phyloP scores from a whole-genome alignment of 1,284 basidiomycete species.

The Neotropicomus parvogracilis region DNA sequence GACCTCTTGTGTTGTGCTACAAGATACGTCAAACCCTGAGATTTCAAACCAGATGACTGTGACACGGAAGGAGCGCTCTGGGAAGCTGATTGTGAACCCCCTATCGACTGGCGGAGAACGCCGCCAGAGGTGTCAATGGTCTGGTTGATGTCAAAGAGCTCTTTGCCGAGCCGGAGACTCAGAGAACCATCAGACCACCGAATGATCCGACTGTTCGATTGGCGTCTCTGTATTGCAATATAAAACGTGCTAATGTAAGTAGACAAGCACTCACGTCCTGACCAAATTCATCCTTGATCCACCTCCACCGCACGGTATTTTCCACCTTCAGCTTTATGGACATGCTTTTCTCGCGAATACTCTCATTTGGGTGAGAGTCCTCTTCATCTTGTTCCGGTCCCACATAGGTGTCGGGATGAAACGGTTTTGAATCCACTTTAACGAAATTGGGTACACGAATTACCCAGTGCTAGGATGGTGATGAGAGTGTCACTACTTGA shows the following conservation, averaged over 20 bases:
- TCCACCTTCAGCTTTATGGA: conserved; percentile 82
- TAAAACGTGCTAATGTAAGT: neutral
- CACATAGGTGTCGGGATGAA: conserved; percentile 75
- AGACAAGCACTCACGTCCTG: conserved; percentile 54
- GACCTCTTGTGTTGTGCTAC: conserved; percentile 88
- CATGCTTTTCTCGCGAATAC: conserved; percentile 68
- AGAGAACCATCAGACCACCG: conserved; percentile 90
- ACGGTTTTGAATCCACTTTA: conserved; percentile 78
- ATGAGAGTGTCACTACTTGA: conserved; percentile 3
- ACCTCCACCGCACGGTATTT: conserved; percentile 89
- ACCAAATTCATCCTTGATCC: conserved; percentile 70
- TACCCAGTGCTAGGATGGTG: conserved; percentile 64
- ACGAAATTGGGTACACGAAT: conserved; percentile 83
- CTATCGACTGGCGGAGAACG: conserved; percentile 51
- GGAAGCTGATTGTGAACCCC: conserved; percentile 38
- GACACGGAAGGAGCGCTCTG: conserved; percentile 31
- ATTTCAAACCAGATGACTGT: conserved; percentile 35
- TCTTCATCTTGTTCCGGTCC: conserved; percentile 79
- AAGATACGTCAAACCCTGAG: conserved; percentile 80
- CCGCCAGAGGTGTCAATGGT: conserved; percentile 69
- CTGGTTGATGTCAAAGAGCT: conserved; percentile 84
- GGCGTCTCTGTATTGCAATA: conserved; percentile 51
- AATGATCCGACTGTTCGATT: conserved; percentile 85
- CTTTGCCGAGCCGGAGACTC: conserved; percentile 84
- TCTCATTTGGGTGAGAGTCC: conserved; percentile 50